A percentile compares a stretch with the other conserved stretches of the same genome.
These are phyloP conservation scores for Lotmaria passim DNA, from an alignment of 208 protist species.

Conservation along the genomic window DNA sequence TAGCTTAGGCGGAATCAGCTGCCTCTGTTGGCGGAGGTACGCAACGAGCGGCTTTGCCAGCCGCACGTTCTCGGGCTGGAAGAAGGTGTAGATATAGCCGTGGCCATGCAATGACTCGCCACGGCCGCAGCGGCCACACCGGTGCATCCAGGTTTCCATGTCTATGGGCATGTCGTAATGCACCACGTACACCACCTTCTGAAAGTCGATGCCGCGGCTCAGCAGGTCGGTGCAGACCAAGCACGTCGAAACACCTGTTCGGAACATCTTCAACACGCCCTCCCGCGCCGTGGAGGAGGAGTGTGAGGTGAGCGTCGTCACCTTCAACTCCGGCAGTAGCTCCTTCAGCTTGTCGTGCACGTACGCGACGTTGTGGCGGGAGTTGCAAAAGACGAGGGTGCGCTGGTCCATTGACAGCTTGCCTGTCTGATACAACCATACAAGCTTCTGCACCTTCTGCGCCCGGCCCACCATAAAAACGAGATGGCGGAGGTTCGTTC, in stretches of 20 bases:
- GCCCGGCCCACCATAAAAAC: conserved; percentile 74
- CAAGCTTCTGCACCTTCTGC: conserved; percentile 77
- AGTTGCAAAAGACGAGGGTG: conserved; percentile 89
- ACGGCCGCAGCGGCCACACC: conserved; percentile 95
- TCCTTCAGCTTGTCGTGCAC: conserved; percentile 59
- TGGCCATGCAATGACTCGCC: conserved; percentile 44
- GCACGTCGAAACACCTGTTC: conserved; percentile 87
- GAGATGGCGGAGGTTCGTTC: conserved; percentile 43
- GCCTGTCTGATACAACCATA: conserved; percentile 72
- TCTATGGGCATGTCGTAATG: conserved; percentile 97
- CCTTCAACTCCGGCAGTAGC: conserved; percentile 49
- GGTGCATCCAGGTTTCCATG: conserved; percentile 97
- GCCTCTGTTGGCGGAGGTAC: conserved; percentile 69
- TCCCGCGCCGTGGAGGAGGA: conserved; percentile 57
- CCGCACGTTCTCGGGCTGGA: conserved; percentile 83
- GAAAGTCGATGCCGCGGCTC: conserved; percentile 97
- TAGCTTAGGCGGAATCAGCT: conserved; percentile 84
- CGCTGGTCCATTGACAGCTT: conserved; percentile 68
- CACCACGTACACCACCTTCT: conserved; percentile 97
- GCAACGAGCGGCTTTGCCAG: conserved; percentile 85
- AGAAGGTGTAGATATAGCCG: conserved; percentile 86
- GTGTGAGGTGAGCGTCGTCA: conserved; percentile 72
- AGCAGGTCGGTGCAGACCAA: conserved; percentile 99
- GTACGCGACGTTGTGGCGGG: conserved; percentile 83
- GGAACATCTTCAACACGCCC: conserved; percentile 92